Percentiles rank a stretch among this genome's conserved stretches.
phyloP scores from a whole-genome alignment of 768 basidiomycete species.

The Tulasnella sp. region DNA sequence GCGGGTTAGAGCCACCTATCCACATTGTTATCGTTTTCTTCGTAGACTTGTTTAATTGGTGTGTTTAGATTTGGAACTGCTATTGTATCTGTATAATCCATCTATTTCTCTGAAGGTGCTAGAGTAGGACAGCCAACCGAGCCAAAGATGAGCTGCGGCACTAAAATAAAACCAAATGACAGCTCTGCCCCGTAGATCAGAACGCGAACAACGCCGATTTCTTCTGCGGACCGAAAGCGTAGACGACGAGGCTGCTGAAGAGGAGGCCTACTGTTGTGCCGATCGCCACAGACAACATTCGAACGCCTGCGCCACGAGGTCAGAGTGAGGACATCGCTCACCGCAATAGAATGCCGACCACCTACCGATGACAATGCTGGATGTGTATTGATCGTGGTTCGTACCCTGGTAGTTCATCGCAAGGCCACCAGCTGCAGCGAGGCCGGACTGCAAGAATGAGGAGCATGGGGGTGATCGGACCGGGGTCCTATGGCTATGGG shows the following conservation, averaged over 20 bases:
- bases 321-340: neutral
- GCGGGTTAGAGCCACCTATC: conserved; percentile 36
- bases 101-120: neutral
- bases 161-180: neutral
- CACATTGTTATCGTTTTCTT: neutral
- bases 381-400: conserved; percentile 33
- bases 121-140: neutral
- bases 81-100: neutral
- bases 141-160: neutral
- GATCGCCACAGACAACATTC: conserved; percentile 46
- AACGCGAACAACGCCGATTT: conserved; percentile 6
- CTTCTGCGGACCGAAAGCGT: conserved; percentile 10
- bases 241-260: conserved; percentile 9
- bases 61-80: neutral
- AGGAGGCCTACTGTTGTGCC: conserved; percentile 88
- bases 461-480: neutral
- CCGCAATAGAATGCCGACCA: conserved; percentile 53
- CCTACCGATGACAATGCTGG: conserved; percentile 71
- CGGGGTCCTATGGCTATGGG: conserved; percentile 34
- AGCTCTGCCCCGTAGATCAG: neutral
- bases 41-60: neutral
- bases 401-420: conserved; percentile 28
- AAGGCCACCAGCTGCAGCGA: conserved; percentile 78
- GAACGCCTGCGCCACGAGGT: neutral
- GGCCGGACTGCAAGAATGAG: conserved; percentile 29